These are phyloP conservation scores for Malassezia sp. DNA, from an alignment of 1,284 basidiomycete species.

Conservation along the genomic window DNA sequence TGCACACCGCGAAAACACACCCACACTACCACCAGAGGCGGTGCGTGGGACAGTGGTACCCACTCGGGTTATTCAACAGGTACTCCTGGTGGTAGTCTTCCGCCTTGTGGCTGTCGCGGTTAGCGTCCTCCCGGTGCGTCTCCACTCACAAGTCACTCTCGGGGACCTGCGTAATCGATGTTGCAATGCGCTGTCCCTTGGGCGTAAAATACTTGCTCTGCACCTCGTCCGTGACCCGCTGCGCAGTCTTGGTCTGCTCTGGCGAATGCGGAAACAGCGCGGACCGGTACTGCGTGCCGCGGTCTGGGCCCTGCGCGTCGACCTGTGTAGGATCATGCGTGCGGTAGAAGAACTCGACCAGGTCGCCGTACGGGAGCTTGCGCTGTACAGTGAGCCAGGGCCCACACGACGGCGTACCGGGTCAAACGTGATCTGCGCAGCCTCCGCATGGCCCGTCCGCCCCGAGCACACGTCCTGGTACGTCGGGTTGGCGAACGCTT, in stretches of 20 bases:
- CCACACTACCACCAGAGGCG: slow-evolving; percentile 16
- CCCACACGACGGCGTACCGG: slow-evolving; percentile 48
- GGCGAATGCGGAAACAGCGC: slow-evolving; percentile 72
- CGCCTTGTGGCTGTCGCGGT: slow-evolving; percentile 23
- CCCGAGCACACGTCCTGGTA: slow-evolving; percentile 65
- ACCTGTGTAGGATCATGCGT: slow-evolving; percentile 79
- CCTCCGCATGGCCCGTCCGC: slow-evolving; percentile 77
- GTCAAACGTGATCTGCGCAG: slow-evolving; percentile 73
- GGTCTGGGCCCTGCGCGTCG: slow-evolving; percentile 46
- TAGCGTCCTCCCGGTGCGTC: slow-evolving; percentile 12
- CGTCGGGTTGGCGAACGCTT: slow-evolving; percentile 44
- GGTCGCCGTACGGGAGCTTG: slow-evolving; percentile 65
- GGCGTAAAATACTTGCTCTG: slow-evolving; percentile 64
- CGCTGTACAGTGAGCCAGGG: slow-evolving; percentile 16
- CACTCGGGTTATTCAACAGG: slow-evolving; percentile 34
- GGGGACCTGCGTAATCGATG: slow-evolving; percentile 46
- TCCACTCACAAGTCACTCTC: slow-evolving; percentile 16
- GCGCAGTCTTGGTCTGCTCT: slow-evolving; percentile 65
- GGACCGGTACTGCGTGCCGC: slow-evolving; percentile 65
- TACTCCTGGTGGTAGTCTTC: slow-evolving; percentile 45
- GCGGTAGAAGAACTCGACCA: slow-evolving; percentile 57
- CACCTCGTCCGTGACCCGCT: slow-evolving; percentile 69
- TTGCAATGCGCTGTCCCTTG: slow-evolving; percentile 65
- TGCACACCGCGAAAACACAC: background rate
- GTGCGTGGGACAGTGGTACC: slow-evolving; percentile 38